These are phyloP conservation scores for Lipomyces chichibuensis DNA, from an alignment of 805 yeast genomes.

Conservation along the genomic window DNA sequence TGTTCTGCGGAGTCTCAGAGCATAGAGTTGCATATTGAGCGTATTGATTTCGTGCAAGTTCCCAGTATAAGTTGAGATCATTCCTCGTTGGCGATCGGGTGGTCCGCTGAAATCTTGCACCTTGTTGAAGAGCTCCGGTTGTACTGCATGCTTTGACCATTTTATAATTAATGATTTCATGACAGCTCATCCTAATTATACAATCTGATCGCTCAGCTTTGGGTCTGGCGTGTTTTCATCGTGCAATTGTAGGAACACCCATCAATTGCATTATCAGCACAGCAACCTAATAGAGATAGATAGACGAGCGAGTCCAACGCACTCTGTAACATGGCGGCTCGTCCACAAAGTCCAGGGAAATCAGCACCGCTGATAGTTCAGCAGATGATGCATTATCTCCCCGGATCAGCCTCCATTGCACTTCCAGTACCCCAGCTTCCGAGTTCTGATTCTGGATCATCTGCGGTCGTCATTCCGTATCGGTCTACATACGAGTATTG, in stretches of 20 bases:
- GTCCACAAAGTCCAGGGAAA: conserved; percentile 28
- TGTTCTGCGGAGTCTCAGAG: background rate
- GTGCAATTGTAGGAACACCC: background rate
- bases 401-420: conserved; percentile 24
- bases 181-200: background rate
- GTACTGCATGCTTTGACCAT: background rate
- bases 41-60: background rate
- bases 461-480: background rate
- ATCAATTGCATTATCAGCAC: background rate
- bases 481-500: conserved; percentile 9
- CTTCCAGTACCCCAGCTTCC: conserved; percentile 22
- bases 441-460: background rate
- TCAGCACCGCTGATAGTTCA: conserved; percentile 29
- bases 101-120: background rate
- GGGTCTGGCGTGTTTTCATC: background rate
- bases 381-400: conserved; percentile 23
- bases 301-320: background rate
- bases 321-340: conserved; percentile 3
- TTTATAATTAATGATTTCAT: background rate
- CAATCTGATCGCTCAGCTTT: background rate
- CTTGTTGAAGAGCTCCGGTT: background rate
- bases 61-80: background rate
- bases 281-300: background rate
- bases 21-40: background rate
- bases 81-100: background rate